Evolutionary conservation across 2,329 filamentous ascomycete genomes (phyloP), one percentile per base, ranked within the genome.

Genomic region (Ceratocystis diversiconidia): DNA sequence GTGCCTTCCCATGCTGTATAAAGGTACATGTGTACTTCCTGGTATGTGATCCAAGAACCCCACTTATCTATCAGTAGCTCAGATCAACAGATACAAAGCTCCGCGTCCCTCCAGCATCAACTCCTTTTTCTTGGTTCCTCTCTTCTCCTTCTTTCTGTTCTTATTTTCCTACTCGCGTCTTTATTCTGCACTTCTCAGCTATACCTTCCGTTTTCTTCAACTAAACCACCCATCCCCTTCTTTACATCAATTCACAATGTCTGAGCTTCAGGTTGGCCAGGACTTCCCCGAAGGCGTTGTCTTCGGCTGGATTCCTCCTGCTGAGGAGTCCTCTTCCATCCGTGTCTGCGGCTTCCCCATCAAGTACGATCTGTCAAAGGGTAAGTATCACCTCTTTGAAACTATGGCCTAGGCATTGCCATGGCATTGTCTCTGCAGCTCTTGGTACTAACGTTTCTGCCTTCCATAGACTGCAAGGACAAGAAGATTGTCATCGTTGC

Each of bases 221-320:
- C 50, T 41, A 7, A 61, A 61, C 43, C 19, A 15, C n/a, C 55
- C 32, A 32, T n/a, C 22, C 15, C 25, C 52, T 61, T 22, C 44
- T 41, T 50, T 19, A 32, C 48, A 46, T 22, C 59, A 19, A 65
- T 65, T 67, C 50, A 76, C 68, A 68, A 82, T 82, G 80, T 72
- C 86, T 78, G 82, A 82, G 75, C 82, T 94, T 76, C 86, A 92
- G 75, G 82, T 82, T 74, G 92, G 92, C 73, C 90, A 95, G 76
- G 79, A 80, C 74, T 92, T 97, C 82, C 92, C 92, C 71, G 79
- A 85, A 71, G 87, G 82, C 71, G 86, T 95, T 68, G 80, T 81
- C 75, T 96, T 96, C 81, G 87, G 85, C 72, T 94, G 92, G 82
- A 83, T 94, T 70, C 87, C 89, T 68, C 90, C 89, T 75, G 82